Percentiles rank a stretch among this genome's conserved stretches.
phyloP scores from a whole-genome alignment of 805 yeast genomes.

The Schizosaccharomyces cryophilus region DNA sequence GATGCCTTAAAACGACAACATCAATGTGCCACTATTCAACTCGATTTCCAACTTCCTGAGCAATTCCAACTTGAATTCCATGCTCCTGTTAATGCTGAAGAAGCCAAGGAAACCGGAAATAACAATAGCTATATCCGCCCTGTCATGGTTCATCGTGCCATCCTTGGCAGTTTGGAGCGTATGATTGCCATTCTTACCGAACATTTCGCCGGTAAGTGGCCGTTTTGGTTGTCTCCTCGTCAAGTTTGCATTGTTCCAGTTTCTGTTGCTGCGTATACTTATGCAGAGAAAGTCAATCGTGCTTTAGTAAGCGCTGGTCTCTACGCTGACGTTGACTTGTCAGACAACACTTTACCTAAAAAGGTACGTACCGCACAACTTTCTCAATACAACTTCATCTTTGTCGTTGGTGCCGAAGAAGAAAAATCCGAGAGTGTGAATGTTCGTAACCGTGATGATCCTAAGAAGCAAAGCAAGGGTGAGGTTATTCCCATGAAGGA shows the following conservation, averaged over 20 bases:
- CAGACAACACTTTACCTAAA: conserved; percentile 93
- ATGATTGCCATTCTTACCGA: conserved; percentile 96
- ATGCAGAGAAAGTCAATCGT: conserved; percentile 54
- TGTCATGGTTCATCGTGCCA: conserved; percentile 98
- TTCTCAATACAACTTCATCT: conserved; percentile 81
- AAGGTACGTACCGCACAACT: conserved; percentile 93
- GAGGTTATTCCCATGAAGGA: conserved; percentile 29
- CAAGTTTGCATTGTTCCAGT: conserved; percentile 92
- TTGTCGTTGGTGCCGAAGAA: conserved; percentile 93
- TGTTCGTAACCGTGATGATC: conserved; percentile 85
- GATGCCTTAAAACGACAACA: conserved; percentile 64
- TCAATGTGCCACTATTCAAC: conserved; percentile 87
- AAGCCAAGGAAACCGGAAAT: conserved; percentile 12
- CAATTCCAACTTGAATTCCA: conserved; percentile 49
- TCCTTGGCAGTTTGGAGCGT: conserved; percentile 93
- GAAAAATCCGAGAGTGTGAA: conserved; percentile 57
- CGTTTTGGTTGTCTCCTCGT: conserved; percentile 99
- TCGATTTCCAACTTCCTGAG: conserved; percentile 92
- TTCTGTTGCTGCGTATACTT: conserved; percentile 75
- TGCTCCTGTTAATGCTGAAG: conserved; percentile 12
- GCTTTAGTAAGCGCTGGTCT: conserved; percentile 44
- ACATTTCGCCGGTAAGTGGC: conserved; percentile 98
- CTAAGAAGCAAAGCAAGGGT: conserved; percentile 2
- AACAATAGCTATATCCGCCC: conserved; percentile 43
- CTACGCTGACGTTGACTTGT: conserved; percentile 76